Percentiles rank a stretch among this genome's conserved stretches.
Evolutionary conservation across 1,139 yeast genomes (phyloP).

Genomic region (Taphrina pruni): DNA sequence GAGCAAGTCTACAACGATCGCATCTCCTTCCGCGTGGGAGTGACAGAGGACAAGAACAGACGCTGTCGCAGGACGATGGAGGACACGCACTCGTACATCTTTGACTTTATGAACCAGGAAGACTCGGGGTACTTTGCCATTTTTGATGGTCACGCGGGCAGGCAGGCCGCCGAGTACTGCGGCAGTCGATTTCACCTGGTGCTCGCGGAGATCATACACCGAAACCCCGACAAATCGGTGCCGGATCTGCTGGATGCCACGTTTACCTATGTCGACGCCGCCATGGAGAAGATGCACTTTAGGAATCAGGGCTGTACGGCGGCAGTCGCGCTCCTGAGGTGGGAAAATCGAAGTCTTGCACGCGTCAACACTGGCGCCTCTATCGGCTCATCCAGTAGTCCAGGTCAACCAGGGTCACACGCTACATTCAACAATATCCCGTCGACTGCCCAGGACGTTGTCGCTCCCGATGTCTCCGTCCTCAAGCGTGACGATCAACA

Average conservation of each 20-base stretch:
- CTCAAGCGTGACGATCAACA: conserved; percentile 19
- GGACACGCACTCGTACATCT: conserved; percentile 92
- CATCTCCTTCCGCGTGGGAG: conserved; percentile 65
- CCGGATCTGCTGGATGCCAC: conserved; percentile 53
- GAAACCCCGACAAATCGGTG: conserved; percentile 48
- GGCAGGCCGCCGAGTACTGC: conserved; percentile 93
- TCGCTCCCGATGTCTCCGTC: conserved; percentile 18
- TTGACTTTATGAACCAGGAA: conserved; percentile 83
- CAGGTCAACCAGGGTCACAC: background rate
- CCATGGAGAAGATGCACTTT: conserved; percentile 58
- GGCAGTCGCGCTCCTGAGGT: conserved; percentile 86
- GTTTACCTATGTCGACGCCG: conserved; percentile 75
- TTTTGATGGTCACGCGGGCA: conserved; percentile 98
- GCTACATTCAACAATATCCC: background rate
- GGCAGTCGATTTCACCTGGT: conserved; percentile 81
- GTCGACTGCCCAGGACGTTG: conserved; percentile 14
- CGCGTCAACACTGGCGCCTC: conserved; percentile 8
- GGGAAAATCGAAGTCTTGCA: conserved; percentile 62
- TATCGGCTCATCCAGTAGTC: no score
- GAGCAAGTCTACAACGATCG: conserved; percentile 25
- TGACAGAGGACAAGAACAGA: conserved; percentile 82
- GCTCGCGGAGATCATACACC: conserved; percentile 61
- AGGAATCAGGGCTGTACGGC: conserved; percentile 91
- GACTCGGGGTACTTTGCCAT: conserved; percentile 97
- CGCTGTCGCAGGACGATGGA: conserved; percentile 91